phyloP scores from a whole-genome alignment of 2,329 filamentous ascomycete genomes.

The Penicillium aurantiogriseum region DNA sequence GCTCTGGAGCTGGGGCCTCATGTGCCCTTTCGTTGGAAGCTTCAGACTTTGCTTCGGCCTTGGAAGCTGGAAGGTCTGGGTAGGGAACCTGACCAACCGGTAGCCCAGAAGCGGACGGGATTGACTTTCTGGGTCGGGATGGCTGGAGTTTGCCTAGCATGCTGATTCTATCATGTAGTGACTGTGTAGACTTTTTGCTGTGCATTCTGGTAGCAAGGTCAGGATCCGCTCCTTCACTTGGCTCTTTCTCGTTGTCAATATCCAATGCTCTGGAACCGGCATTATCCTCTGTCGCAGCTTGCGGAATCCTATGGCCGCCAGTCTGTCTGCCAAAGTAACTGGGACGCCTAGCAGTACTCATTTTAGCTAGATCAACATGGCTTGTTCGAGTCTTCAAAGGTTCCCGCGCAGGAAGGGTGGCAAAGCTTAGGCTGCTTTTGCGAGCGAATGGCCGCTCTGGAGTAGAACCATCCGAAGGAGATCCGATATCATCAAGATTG shows the following conservation, averaged over 20 bases:
- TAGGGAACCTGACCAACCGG: conserved; percentile 36
- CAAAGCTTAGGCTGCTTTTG: conserved; percentile 94
- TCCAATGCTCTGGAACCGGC: conserved; percentile 49
- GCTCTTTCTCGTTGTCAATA: conserved; percentile 56
- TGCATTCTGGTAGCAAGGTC: conserved; percentile 60
- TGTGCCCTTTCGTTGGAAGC: conserved; percentile 19
- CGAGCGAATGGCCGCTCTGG: conserved; percentile 67
- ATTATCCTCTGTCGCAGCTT: conserved; percentile 40
- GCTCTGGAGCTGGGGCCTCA: conserved; percentile 23
- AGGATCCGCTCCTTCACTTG: conserved; percentile 46
- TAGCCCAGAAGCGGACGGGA: conserved; percentile 34
- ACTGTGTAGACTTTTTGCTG: conserved; percentile 89
- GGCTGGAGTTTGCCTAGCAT: conserved; percentile 60
- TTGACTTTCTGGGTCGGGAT: conserved; percentile 47
- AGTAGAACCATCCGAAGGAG: conserved; percentile 49
- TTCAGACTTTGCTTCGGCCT: conserved; percentile 29
- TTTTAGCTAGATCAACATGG: conserved; percentile 64
- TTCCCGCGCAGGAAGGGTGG: conserved; percentile 85
- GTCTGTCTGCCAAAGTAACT: conserved; percentile 74
- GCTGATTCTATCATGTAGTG: conserved; percentile 88
- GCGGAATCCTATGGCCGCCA: conserved; percentile 54
- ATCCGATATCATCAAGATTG: conserved; percentile 47
- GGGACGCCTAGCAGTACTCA: conserved; percentile 51
- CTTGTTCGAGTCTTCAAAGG: conserved; percentile 82
- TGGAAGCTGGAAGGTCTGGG: conserved; percentile 35